Conservation (phyloP, 805 yeast species). For the Kregervanrija pseudodelftensis region DNA sequence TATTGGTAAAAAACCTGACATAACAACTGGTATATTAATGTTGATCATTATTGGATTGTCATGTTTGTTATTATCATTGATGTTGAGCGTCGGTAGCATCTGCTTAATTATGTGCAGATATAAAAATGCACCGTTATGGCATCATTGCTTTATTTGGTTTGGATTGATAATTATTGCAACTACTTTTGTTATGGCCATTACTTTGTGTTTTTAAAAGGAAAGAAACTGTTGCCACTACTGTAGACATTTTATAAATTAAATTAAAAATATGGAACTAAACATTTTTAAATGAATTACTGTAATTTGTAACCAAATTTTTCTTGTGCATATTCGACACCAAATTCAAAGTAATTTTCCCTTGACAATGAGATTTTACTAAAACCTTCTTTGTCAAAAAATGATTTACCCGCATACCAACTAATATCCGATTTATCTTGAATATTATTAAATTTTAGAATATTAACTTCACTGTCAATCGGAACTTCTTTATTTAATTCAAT, state of each 20-base stretch:
- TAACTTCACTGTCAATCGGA: conserved; percentile 65
- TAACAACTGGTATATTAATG: conserved; percentile 15
- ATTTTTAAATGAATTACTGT: not conserved
- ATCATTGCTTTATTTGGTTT: conserved; percentile 36
- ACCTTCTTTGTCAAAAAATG: conserved; percentile 39
- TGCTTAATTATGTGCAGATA: conserved; percentile 38
- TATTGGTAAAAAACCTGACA: conserved; percentile 5
- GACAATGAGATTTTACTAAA: conserved; percentile 53
- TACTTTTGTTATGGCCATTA: conserved; percentile 36
- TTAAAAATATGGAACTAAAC: not conserved
- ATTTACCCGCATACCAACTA: conserved; percentile 49
- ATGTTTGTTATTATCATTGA: conserved; percentile 36
- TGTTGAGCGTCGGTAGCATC: conserved; percentile 36
- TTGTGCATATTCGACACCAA: conserved; percentile 49
- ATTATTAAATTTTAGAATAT: conserved; percentile 30
- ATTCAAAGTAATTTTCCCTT: conserved; percentile 76
- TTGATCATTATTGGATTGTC: conserved; percentile 29
- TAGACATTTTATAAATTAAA: not conserved
- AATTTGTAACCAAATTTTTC: conserved; percentile 25
- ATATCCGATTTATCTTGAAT: conserved; percentile 33
- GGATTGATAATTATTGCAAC: conserved; percentile 33
- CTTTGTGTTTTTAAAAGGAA: conserved; percentile 11
- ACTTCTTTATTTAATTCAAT: conserved; percentile 59
- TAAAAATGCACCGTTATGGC: conserved; percentile 32
- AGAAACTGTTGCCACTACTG: too few species aligned